Conservation (phyloP, 2,329 filamentous ascomycete genomes). For the Monosporascus sp. region DNA sequence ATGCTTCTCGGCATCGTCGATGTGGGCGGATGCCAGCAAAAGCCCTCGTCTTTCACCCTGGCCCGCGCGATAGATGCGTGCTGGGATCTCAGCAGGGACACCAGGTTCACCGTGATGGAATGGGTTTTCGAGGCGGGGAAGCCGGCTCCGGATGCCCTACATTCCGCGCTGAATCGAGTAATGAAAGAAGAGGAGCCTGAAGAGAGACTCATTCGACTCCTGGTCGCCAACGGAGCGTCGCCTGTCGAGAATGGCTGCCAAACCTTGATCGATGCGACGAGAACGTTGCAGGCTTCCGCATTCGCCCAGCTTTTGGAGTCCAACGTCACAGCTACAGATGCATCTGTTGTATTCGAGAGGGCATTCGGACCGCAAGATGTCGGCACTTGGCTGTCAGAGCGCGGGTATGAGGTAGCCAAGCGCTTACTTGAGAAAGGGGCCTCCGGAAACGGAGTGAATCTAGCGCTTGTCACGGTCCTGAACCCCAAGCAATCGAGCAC, state of each 20-base stretch:
- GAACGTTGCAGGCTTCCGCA: slow-evolving; percentile 32
- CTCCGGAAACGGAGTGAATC: slow-evolving; percentile 39
- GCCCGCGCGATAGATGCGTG: slow-evolving; percentile 48
- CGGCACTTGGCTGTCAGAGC: slow-evolving; percentile 40
- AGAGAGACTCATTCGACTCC: slow-evolving; percentile 39
- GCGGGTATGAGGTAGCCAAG: slow-evolving; percentile 42
- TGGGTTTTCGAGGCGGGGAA: slow-evolving; percentile 50
- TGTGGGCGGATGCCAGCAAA: slow-evolving; percentile 38
- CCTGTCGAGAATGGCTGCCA: slow-evolving; percentile 47
- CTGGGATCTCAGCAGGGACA: slow-evolving; percentile 45
- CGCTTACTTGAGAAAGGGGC: slow-evolving; percentile 47
- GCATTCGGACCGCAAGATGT: slow-evolving; percentile 39
- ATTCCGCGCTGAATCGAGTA: slow-evolving; percentile 45
- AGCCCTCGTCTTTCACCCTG: slow-evolving; percentile 43
- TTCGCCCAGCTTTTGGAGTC: slow-evolving; percentile 39
- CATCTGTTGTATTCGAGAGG: slow-evolving; percentile 40
- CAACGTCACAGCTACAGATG: slow-evolving; percentile 37
- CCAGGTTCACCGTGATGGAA: slow-evolving; percentile 41
- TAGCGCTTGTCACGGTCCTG: slow-evolving; percentile 42
- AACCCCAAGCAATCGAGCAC: slow-evolving; percentile 35
- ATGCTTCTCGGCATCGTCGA: slow-evolving; percentile 45
- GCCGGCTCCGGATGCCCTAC: slow-evolving; percentile 42
- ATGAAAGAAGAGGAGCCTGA: slow-evolving; percentile 50
- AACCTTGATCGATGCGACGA: slow-evolving; percentile 45
- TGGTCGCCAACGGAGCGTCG: slow-evolving; percentile 48